Evolutionary conservation across 371 early-diverging fungal species (phyloP), one percentile per base, ranked within the genome.

Genomic region (Syncephalastrum sp.): DNA sequence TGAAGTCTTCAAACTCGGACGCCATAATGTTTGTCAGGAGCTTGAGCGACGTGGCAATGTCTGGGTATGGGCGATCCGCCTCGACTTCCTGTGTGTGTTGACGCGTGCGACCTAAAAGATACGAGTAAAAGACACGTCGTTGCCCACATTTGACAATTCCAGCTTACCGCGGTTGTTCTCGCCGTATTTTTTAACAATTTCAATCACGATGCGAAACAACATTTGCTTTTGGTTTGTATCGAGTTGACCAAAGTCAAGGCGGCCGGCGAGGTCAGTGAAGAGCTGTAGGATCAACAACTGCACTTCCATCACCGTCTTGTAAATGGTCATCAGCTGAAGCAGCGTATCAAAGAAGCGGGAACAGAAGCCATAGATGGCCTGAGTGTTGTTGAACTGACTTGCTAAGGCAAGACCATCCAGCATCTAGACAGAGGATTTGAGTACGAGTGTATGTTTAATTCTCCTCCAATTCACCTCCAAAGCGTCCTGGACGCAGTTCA

Each of bases 371-470:
- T 83, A 88, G 45, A 90, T 83, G 38, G 68, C 67, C 19, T 64
- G 73, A 13, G 85, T 83, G 54, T 88, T 92, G 51, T 66, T 72
- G 58, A 75, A 81, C 56, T 89, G 83, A 33, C 83, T 75, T 5
- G 90, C 84, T 21, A 87, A 63, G n/a, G 89, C 90, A 8, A 92
- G 68, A 29, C 92, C 92, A 61, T 85, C 85, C 68, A 88, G 86
- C 87, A 92, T 83, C 79, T 74, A 63, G 3, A 4, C 13, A 7
- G 14, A 12, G 1, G 8, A 21, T 1, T 21, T 50, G 23, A 8
- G 17, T 50, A n/a, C 27, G 14, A 23, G 1, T 27, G 5, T 46
- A 33, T 33, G 10, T 12, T 10, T 2, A 21, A 46, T 47, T 52
- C 72, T 84, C 87, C 77, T 92, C 90, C 50, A 90, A 46, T 47